Evolutionary conservation across 75 land plant genomes (phyloP).

Genomic region (Cupressus sempervirens): DNA sequence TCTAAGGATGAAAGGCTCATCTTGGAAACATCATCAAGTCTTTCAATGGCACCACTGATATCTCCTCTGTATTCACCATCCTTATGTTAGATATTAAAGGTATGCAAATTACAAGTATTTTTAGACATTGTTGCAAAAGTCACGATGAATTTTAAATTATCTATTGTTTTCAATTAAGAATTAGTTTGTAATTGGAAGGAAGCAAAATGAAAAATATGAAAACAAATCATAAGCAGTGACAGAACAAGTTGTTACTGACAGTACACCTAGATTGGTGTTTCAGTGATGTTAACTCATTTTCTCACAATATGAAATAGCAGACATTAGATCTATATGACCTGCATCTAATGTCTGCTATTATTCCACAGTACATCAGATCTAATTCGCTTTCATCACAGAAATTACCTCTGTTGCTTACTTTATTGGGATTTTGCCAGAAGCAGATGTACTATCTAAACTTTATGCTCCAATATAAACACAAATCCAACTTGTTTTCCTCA

Average conservation of each 20-base stretch:
- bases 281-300: too few relatives aligned
- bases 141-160: not conserved
- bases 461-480: not conserved
- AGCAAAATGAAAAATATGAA: not conserved
- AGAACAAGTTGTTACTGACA: not conserved
- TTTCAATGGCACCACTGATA: not conserved
- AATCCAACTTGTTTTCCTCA: not conserved
- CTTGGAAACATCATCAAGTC: constrained; percentile 3
- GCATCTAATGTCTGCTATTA: too few relatives aligned
- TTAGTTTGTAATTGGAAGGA: not conserved
- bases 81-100: not conserved
- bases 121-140: not conserved
- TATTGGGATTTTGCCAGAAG: not conserved
- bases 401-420: not conserved
- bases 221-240: not conserved
- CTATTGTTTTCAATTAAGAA: not conserved
- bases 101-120: not conserved
- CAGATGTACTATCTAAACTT: not conserved
- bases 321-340: not conserved
- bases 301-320: not conserved
- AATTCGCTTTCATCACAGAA: not conserved
- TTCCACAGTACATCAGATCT: not conserved
- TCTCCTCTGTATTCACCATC: constrained; percentile 9
- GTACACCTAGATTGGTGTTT: not conserved
- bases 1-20: constrained; percentile 10